These are phyloP conservation scores for Diaporthe ilicicola DNA, from an alignment of 2,329 filamentous ascomycete genomes.

Conservation along the genomic window DNA sequence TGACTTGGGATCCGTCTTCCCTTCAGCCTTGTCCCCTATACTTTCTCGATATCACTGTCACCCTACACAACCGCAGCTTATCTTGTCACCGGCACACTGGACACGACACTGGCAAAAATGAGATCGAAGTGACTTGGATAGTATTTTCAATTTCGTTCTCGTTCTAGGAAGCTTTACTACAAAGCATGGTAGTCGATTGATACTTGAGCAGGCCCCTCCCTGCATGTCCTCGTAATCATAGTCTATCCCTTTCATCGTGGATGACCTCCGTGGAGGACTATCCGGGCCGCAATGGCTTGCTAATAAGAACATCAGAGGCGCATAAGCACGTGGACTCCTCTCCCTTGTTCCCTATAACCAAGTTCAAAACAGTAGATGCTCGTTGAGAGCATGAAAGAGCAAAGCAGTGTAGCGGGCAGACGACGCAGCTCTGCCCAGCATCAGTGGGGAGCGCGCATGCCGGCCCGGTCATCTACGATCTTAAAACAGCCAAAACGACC, in stretches of 20 bases:
- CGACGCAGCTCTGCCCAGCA: conserved; percentile 10
- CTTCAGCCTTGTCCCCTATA: neutral
- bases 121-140: neutral
- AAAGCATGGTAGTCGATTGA: neutral
- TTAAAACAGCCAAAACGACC: conserved; percentile 10
- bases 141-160: neutral
- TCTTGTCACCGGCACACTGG: neutral
- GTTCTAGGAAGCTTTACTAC: conserved; percentile 8
- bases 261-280: neutral
- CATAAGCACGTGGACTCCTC: conserved; percentile 3
- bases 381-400: conserved; percentile 10
- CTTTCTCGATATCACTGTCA: neutral
- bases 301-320: neutral
- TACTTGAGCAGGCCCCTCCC: neutral
- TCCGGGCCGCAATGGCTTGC: neutral
- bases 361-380: neutral
- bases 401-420: neutral
- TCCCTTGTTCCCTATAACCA: conserved; percentile 1
- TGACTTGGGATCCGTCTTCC: neutral
- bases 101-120: neutral
- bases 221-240: conserved; percentile 2
- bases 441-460: neutral
- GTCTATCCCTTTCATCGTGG: conserved; percentile 14
- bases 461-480: conserved; percentile 12
- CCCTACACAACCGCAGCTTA: neutral